Base-by-base conservation (phyloP, 2,329 filamentous ascomycete species). In the Ceratocystis variospora region DNA sequence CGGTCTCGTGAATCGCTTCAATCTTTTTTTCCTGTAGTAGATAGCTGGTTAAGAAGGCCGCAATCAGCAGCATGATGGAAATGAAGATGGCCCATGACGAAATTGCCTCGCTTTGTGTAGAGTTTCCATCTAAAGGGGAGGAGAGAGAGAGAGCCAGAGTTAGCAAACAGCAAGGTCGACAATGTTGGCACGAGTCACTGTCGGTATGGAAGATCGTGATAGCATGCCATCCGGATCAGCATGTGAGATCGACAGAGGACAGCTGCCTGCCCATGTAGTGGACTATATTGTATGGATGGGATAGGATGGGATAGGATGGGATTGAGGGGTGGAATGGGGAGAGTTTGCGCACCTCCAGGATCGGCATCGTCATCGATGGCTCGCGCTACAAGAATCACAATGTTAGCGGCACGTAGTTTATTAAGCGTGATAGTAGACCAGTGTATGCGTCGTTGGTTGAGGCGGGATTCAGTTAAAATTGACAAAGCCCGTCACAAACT, bases 31-130 rank as follows among this genome's bases (percentile, higher is more conserved):
- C 90, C 77, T 97, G 93, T 68, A 99, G 83, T 71, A 95, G 88
- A 78, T 99, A 99, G 80, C 92, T 96, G 57, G 91, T 96, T 76
- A 97, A 96, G 72, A 99, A 89, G 69, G 94, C 93, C 70, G 89
- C 84, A 71, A 97, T 96, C 72, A 99, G 86, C 71, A 99, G 85
- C 78, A 90, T 83, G 72, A 99, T 96, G 72, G 96, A 85, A 73
- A 99, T 99, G 78, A 96, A 96, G 71, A 99, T 86, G 37, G 93
- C 92, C 91, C 90, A 96, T 79, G 94, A 96, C 72, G 92, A 88
- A 74, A 91, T 90, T 70, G 96, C 89, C 79, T 99, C 94, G 80
- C 96, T 92, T 76, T 96, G 85, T 61, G 89, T 88, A 55, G 90
- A 87, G 76, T 96, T 90, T 68, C 87, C 84, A 71, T 86, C 84